Percentiles rank a stretch among this genome's conserved stretches.
phyloP scores from a whole-genome alignment of 306 rosid species.

The Fragaria vesca region DNA sequence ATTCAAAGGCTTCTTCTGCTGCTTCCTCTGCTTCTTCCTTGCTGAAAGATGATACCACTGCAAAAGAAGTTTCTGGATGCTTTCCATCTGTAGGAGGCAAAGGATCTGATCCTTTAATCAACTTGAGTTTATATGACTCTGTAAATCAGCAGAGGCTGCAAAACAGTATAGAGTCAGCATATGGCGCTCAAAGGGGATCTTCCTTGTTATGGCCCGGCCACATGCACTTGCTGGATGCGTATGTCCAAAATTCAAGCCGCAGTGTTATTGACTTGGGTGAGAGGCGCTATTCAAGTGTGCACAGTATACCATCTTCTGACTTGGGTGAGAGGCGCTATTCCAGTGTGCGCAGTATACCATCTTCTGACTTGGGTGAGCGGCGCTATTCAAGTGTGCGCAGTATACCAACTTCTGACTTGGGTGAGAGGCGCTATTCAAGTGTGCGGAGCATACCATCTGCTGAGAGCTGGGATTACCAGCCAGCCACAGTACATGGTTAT shows the following conservation, averaged over 20 bases:
- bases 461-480: constrained; percentile 71
- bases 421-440: constrained; percentile 2
- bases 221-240: constrained; percentile 48
- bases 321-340: constrained; percentile 55
- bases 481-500: constrained; percentile 79
- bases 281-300: constrained; percentile 70
- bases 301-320: constrained; percentile 36
- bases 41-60: constrained; percentile 50
- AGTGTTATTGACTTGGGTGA: constrained; percentile 49
- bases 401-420: constrained; percentile 27
- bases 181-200: constrained; percentile 54
- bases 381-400: constrained; percentile 64
- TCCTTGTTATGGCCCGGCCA: constrained; percentile 53
- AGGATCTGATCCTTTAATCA: constrained; percentile 43
- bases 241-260: constrained; percentile 46
- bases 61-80: constrained; percentile 51
- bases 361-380: constrained; percentile 62
- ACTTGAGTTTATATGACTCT: constrained; percentile 55
- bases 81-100: constrained; percentile 41
- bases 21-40: constrained; percentile 22
- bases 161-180: constrained; percentile 52
- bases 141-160: constrained; percentile 52
- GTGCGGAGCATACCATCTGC: constrained; percentile 15
- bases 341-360: constrained; percentile 64
- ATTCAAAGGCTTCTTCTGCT: constrained; percentile 34